Base-by-base conservation (phyloP, 2,329 filamentous ascomycete species). In the Fusarium sp. region DNA sequence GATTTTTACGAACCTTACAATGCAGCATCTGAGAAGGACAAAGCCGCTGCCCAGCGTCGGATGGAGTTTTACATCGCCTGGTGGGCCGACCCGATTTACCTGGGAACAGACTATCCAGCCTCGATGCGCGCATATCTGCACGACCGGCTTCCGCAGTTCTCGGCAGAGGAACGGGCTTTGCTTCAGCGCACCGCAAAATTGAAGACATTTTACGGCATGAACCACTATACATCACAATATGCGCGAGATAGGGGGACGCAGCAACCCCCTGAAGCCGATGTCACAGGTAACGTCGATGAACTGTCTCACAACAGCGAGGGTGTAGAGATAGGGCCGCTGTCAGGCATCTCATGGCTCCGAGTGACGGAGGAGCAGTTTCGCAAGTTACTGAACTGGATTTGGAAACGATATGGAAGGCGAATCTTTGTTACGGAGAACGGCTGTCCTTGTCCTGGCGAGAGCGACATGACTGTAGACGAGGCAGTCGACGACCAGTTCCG, bases 381-480 rank as follows among this genome's bases (percentile, higher is more conserved):
- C 7, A 40, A 40, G 37, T 13, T 15, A 3, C 7, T 40, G 4
- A 16, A 15, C 13, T 15, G 37, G 37, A 16, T 44, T n/a, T 55
- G 16, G 15, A 28, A 55, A 3, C 13, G 30, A 6, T 55, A 55
- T 31, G 8, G 28, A 2, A 12, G 10, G 5, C 51, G 39, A 1
- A 55, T 55, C 36, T 11, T 18, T 4, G 40, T 55, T 1, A 55
- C 51, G 4, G 51, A 55, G 16, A 55, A 55, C n/a, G 51, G 51
- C 13, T 44, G 39, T 16, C 39, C 51, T 5, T 55, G 39, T 15
- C 39, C 39, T 9, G 51, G 40, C n/a, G 51, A 55, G 18, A 15
- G 6, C 15, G 7, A 40, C 13, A 31, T 54, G 36, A 30, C 44
- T 34, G 46, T 18, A 23, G 13, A 27, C 2, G 13, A 13, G 7